A percentile compares a stretch with the other conserved stretches of the same genome.
Evolutionary conservation across 2,329 filamentous ascomycete genomes (phyloP).

Genomic region (Colletotrichum aenigma): DNA sequence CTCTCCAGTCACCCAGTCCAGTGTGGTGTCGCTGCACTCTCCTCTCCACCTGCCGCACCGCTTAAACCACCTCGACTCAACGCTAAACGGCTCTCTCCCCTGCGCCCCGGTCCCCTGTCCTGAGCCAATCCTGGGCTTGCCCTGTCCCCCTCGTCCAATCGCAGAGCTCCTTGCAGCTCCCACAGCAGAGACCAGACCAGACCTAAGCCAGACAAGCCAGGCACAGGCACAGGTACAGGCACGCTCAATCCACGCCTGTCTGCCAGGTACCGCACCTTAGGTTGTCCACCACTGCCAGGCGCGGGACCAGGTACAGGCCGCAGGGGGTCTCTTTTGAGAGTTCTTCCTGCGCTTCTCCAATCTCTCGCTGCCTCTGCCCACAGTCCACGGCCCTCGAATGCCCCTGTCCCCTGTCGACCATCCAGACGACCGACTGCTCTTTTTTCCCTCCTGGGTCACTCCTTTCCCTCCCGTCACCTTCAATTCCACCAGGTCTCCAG

Average conservation of each 20-base stretch:
- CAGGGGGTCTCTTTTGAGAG: constrained; percentile 11
- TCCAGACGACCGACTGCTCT: neutral
- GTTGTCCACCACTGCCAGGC: neutral
- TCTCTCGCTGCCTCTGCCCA: neutral
- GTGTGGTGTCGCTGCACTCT: neutral
- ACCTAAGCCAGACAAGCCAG: constrained; percentile 10
- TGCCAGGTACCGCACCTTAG: neutral
- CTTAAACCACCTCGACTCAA: neutral
- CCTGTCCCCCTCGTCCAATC: neutral
- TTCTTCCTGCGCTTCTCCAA: constrained; percentile 2
- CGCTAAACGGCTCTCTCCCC: neutral
- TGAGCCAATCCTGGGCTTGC: neutral
- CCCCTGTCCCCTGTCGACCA: neutral
- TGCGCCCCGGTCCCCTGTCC: neutral
- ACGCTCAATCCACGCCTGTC: neutral
- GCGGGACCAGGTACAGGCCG: neutral
- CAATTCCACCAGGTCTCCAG: constrained; percentile 6
- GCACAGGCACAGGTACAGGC: neutral
- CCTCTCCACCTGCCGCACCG: neutral
- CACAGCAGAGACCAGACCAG: neutral
- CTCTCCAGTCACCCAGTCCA: neutral
- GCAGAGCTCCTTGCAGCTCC: constrained; percentile 12
- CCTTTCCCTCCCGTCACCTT: constrained; percentile 11
- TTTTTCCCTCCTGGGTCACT: constrained; percentile 15
- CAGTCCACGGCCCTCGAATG: neutral